phyloP scores from a whole-genome alignment of 257 asterid species.

The Forsythia viridissima region DNA sequence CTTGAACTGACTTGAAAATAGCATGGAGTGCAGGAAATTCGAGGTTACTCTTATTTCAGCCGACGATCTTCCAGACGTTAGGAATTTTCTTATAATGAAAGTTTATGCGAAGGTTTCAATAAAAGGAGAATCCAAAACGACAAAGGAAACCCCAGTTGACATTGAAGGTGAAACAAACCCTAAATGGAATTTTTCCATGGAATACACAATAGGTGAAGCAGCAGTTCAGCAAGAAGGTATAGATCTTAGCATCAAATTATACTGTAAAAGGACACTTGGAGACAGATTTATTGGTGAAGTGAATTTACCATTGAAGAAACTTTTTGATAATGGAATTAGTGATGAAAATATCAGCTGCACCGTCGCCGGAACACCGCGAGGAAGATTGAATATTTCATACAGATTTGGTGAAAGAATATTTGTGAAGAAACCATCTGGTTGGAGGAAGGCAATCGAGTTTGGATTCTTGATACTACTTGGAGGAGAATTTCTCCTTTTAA shows the following conservation, averaged over 20 bases:
- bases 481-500: not conserved
- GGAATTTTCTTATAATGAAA: not conserved
- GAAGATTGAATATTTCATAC: not conserved
- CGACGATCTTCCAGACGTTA: not conserved
- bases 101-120: conserved; percentile 9
- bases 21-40: conserved; percentile 18
- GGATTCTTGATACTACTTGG: not conserved
- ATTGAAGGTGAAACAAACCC: not conserved
- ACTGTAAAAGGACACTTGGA: not conserved
- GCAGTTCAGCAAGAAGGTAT: not conserved
- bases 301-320: not conserved
- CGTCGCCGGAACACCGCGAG: not conserved
- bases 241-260: not conserved
- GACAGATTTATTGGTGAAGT: conserved; percentile 1
- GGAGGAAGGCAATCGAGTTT: not conserved
- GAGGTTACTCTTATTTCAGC: conserved; percentile 19
- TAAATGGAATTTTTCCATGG: not conserved
- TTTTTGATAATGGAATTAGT: not conserved
- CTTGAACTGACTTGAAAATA: no score
- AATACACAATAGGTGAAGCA: not conserved
- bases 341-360: not conserved
- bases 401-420: conserved; percentile 2
- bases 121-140: not conserved
- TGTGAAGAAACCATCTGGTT: not conserved
- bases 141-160: conserved; percentile 12